Evolutionary conservation across 2,329 filamentous ascomycete species (phyloP), one percentile per base, ranked within the genome.

Genomic region (Trichoderma citrinoviride): DNA sequence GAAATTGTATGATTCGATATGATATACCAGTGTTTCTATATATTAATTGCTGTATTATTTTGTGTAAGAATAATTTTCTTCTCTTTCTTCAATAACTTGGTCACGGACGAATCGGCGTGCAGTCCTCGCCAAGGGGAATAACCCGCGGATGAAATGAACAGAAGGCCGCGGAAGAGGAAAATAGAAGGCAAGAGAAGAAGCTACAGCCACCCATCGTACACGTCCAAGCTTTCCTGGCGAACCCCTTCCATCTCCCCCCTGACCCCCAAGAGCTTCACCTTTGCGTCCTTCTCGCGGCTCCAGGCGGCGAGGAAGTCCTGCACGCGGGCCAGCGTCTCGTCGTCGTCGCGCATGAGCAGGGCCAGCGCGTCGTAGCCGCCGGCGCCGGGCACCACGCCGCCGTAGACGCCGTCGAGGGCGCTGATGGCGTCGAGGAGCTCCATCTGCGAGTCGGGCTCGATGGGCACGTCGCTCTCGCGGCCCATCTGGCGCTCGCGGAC

Each of bases 321-420:
- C 23, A 98, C 77, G 14, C 80, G 78, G 23, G 74, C 73, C 63
- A 89, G 79, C 1, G 91, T 91, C 55, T 83, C 83, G 41, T 81
- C 82, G 61, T 90, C 87, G 71, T 97, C 91, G 71, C 85, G 83
- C 68, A 97, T 86, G 66, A 99, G 77, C 66, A 99, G 76, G 0
- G 90, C 90, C 63, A 97, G 83, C 1, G 95, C 95, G 80, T 99
- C 95, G 73, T 91, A 97, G 0, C 95, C 95, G 10, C 95, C 95
- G 0, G 95, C 95, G 0, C 95, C 95, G 0, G 95, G 95, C 0
- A 97, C 95, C 0, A 98, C 92, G 0, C 93, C 95, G 0, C 93
- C 93, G 68, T 93, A 86, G 3, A 98, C 93, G 6, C 94, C 95
- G 0, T 90, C 83, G 1, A 97, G 79, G 4, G 70, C 73, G n/a